Percentiles rank a stretch among this genome's conserved stretches.
Evolutionary conservation across 2,329 filamentous ascomycete genomes (phyloP).

Genomic region (Exophiala alcalophila): DNA sequence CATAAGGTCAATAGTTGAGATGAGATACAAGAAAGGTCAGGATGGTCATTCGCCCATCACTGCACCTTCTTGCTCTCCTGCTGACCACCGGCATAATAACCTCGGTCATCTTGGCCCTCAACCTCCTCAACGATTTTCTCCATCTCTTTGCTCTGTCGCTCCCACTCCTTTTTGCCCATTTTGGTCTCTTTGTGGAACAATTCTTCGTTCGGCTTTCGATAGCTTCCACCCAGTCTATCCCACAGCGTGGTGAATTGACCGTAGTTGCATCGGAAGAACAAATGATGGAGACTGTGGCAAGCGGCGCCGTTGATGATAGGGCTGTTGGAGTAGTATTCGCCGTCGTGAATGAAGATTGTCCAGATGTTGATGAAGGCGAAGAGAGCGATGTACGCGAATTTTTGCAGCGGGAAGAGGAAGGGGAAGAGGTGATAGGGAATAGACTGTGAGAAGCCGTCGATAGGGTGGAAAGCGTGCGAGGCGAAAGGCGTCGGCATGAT

Average conservation of each 20-base stretch:
- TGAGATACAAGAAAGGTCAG: neutral
- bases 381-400: constrained; percentile 78
- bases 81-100: constrained; percentile 33
- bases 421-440: constrained; percentile 92
- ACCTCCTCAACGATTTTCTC: constrained; percentile 74
- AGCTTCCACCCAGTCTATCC: constrained; percentile 84
- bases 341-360: constrained; percentile 95
- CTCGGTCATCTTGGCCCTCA: constrained; percentile 54
- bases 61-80: constrained; percentile 19
- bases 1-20: no score
- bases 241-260: constrained; percentile 91
- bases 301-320: constrained; percentile 92
- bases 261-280: constrained; percentile 84
- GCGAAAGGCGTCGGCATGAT: constrained; percentile 96
- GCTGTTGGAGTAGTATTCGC: constrained; percentile 87
- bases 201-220: constrained; percentile 79
- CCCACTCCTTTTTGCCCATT: constrained; percentile 78
- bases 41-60: constrained; percentile 10
- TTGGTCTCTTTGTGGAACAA: constrained; percentile 82
- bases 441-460: constrained; percentile 86
- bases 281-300: constrained; percentile 87
- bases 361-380: constrained; percentile 95
- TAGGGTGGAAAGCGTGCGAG: constrained; percentile 88
- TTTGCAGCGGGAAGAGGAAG: constrained; percentile 88
- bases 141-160: constrained; percentile 71